Conservation (phyloP, 2,329 filamentous ascomycete species). For the Trichoderma hamatum region DNA sequence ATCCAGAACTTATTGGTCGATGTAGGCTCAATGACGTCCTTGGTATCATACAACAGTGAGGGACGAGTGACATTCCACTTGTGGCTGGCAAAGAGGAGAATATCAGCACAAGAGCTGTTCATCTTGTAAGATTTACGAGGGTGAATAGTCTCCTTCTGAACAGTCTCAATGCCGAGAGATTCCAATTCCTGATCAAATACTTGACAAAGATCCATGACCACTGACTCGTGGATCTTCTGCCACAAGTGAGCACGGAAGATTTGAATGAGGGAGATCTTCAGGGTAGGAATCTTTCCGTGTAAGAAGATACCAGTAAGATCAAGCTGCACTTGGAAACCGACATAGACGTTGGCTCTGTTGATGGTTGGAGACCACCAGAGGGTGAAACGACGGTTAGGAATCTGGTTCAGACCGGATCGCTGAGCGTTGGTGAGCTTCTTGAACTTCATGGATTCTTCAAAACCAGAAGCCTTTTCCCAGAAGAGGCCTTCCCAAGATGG, state of each 20-base stretch:
- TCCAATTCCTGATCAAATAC: constrained; percentile 98
- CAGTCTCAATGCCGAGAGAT: constrained; percentile 92
- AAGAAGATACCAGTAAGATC: constrained; percentile 98
- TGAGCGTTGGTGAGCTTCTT: constrained; percentile 99
- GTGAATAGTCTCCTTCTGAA: constrained; percentile 99
- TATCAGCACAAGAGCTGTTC: constrained; percentile 99
- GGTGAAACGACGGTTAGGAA: constrained; percentile 97
- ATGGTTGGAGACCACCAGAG: constrained; percentile 97
- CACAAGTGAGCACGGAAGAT: constrained; percentile 99
- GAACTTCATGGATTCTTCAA: constrained; percentile 82
- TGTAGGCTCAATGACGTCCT: constrained; percentile 89
- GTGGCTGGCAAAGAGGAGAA: constrained; percentile 93
- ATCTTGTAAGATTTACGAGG: constrained; percentile 99
- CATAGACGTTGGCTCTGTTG: constrained; percentile 95
- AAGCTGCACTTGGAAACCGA: constrained; percentile 98
- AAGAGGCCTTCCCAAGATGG: constrained; percentile 96
- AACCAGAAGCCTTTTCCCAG: constrained; percentile 72
- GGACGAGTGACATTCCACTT: constrained; percentile 98
- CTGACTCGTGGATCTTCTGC: constrained; percentile 99
- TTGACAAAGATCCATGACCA: constrained; percentile 98
- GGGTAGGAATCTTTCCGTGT: constrained; percentile 96
- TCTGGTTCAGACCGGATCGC: constrained; percentile 94
- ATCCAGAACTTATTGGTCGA: constrained; percentile 99
- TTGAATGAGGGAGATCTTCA: constrained; percentile 97
- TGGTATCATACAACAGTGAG: constrained; percentile 91